Base-by-base conservation (phyloP, 768 basidiomycete genomes). In the Fomitopsis serialis region DNA sequence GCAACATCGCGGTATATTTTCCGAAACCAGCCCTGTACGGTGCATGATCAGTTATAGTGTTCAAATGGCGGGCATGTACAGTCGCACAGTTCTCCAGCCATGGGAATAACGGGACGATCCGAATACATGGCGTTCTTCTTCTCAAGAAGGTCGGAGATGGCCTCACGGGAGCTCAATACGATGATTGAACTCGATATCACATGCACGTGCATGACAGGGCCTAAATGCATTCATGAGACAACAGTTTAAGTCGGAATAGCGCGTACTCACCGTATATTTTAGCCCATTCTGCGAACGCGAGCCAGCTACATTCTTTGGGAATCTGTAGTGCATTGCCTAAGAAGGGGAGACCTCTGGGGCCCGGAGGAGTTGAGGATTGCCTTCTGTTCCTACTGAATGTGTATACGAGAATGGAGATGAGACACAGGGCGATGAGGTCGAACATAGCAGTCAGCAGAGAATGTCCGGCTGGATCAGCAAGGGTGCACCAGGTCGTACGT, bases 131-230 rank as follows among this genome's bases (percentile, higher is more conserved):
- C 49, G 11, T 62, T 56, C n/a, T 61, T 54, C 47, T 60, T 56
- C n/a, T 70, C 69, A 3, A 69, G 58, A 8, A 70, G 58, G 22
- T 70, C 69, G 15, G 53, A 46, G 0, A 64, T 67, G 21, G 59
- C 64, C 40, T 67, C 58, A 15, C 56, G 51, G 25, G 61, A 58
- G 48, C 63, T 68, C 43, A 71, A 55, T 29, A 71, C 50, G 13
- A 70, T 52, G 42, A 64, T 44, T 9, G 58, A 46, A 12, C 42
- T 52, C n/a, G 58, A 60, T 4, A 60, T 45, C 19, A 62, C 52
- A 44, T 55, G 48, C n/a, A 66, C 44, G 50, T 66, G 58, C 10
- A 66, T 50, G 4, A 66, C 29, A 32, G 29, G 29, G 29, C 29
- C 29, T 32, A n/a, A n/a, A 32, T 32, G 29, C 11, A 32, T 32